Evolutionary conservation across 192 early-diverging fungal species (phyloP).

Genomic region (Phycomyces blakesleeanus): DNA sequence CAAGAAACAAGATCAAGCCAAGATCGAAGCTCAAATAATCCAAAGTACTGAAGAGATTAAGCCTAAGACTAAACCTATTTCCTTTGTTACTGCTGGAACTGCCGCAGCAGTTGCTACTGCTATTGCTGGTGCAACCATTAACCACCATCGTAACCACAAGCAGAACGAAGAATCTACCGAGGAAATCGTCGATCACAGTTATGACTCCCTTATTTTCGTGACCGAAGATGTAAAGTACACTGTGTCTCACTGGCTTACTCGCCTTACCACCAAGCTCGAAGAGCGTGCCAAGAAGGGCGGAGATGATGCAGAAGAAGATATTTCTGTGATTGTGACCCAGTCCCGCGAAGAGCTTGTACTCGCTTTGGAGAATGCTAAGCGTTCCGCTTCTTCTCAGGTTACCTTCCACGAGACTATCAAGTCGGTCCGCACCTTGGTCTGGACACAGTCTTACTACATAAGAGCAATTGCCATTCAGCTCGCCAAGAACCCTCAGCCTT

Average conservation of each 20-base stretch:
- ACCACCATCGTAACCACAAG: not conserved
- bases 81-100: not conserved
- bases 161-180: not conserved
- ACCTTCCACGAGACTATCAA: constrained; percentile 11
- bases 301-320: constrained; percentile 4
- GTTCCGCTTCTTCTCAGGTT: constrained; percentile 2
- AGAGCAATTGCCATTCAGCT: constrained; percentile 7
- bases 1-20: constrained; percentile 6
- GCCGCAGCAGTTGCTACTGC: not conserved
- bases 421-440: constrained; percentile 8
- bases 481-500: constrained; percentile 3
- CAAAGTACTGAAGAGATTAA: not conserved
- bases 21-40: not conserved
- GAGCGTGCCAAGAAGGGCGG: constrained; percentile 19
- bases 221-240: constrained; percentile 5
- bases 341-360: not conserved
- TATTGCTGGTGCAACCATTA: not conserved
- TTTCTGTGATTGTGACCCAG: constrained; percentile 10
- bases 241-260: not conserved
- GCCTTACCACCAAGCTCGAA: not conserved
- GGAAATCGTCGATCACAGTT: not conserved
- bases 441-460: constrained; percentile 9
- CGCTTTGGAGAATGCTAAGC: constrained; percentile 1
- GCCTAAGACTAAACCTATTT: not conserved
- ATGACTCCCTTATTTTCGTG: not conserved